A percentile compares a stretch with the other conserved stretches of the same genome.
phyloP scores from a whole-genome alignment of 2,329 filamentous ascomycete genomes.

The Nemania sp. region DNA sequence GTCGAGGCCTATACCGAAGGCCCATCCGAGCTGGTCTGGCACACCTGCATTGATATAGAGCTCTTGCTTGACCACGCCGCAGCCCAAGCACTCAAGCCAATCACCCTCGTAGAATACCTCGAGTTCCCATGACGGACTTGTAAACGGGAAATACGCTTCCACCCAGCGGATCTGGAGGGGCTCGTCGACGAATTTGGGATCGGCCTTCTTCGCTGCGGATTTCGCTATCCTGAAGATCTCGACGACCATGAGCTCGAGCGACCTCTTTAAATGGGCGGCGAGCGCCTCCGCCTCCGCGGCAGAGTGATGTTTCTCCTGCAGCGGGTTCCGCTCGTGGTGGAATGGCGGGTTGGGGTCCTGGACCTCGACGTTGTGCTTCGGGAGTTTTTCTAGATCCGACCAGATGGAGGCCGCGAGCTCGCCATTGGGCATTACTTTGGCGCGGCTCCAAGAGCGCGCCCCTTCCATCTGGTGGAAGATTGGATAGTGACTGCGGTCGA shows the following conservation, averaged over 20 bases:
- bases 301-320: conserved; percentile 73
- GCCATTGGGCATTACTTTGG: conserved; percentile 57
- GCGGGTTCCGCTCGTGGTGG: conserved; percentile 77
- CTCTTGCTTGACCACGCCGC: conserved; percentile 82
- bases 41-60: conserved; percentile 78
- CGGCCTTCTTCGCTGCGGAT: conserved; percentile 60
- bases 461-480: conserved; percentile 99
- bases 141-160: conserved; percentile 97
- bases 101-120: conserved; percentile 93
- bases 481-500: conserved; percentile 94
- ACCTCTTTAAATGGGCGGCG: conserved; percentile 82
- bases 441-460: conserved; percentile 83
- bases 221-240: conserved; percentile 83
- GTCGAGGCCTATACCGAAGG: conserved; percentile 92
- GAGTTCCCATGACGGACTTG: conserved; percentile 91
- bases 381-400: conserved; percentile 71
- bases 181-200: conserved; percentile 60
- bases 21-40: conserved; percentile 81
- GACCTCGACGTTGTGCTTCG: conserved; percentile 73
- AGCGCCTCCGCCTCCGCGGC: conserved; percentile 80
- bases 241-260: conserved; percentile 85
- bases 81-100: conserved; percentile 96
- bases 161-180: conserved; percentile 90
- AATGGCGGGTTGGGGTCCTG: conserved; percentile 82
- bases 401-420: conserved; percentile 68